Evolutionary conservation across 257 asterid species (phyloP), one percentile per base, ranked within the genome.

Genomic region (Nicotiana paniculata): DNA sequence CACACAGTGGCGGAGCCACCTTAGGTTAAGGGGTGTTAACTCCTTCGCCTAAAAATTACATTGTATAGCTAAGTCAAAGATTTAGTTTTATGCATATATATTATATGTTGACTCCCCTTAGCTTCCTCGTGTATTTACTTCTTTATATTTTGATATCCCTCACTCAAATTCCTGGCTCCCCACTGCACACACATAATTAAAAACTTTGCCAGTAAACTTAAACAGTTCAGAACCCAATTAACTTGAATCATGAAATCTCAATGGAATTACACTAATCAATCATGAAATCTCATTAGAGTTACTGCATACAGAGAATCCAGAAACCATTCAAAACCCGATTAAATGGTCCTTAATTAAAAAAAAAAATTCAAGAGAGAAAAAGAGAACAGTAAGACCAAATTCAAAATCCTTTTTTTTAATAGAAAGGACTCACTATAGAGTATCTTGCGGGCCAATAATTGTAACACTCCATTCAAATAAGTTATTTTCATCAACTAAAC

Each of bases 401-500:
- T 10, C 66, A 61, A 58, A 81, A 81, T 65, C 83, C 51, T 43
- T 8, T 43, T 43, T 43, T 32, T 32, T 32, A 8, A 43, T 43
- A 43, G 12, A 43, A 9, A 43, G 51, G 51, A 43, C 99, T 92
- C 84, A 96, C 99, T 94, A 96, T 43, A 96, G 81, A 63, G 99
- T 96, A 76, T 94, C 99, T 9, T 98, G 99, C 18, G 99, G 99
- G 62, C 99, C 99, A 86, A 96, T 96, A 53, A 96, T 85, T 28
- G 99, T 94, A 12, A 96, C 99, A 82, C 95, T 94, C 99, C 99
- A 96, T 90, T 96, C 99, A 80, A 93, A 96, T 43, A 96, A 85
- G 88, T 96, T 94, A 77, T 51, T 87, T 81, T 96, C 98, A 64
- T 96, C 97, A 77, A 92, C 88, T 86, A 96, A 89, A 77, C 99